Evolutionary conservation across 345 rosid genomes (phyloP).

Genomic region (Salix purpurea): DNA sequence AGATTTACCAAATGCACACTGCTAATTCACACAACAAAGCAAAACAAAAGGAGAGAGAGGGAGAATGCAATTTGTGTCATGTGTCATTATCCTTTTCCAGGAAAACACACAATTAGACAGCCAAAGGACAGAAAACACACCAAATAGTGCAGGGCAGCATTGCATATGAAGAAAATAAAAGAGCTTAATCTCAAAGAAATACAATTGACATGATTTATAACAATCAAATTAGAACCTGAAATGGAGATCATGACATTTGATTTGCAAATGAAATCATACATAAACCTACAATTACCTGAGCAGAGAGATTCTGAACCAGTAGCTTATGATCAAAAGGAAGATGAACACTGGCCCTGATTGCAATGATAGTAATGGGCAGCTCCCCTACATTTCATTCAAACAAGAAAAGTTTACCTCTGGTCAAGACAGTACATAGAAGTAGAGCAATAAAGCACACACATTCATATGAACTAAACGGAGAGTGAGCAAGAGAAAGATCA

Average conservation of each 20-base stretch:
- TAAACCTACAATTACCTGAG: slow-evolving; percentile 50
- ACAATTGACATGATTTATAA: neutral
- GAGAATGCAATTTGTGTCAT: neutral
- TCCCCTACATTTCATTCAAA: slow-evolving; percentile 48
- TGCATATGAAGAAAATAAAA: neutral
- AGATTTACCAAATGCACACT: neutral
- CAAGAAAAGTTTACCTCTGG: slow-evolving; percentile 2
- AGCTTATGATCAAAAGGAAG: slow-evolving; percentile 63
- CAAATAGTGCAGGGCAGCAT: neutral
- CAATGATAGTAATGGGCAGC: slow-evolving; percentile 51
- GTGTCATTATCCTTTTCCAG: neutral
- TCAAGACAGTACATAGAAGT: neutral
- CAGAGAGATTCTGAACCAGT: slow-evolving; percentile 80
- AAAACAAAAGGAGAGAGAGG: neutral
- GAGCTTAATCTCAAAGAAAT: neutral
- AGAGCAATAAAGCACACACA: neutral
- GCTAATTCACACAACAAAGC: neutral
- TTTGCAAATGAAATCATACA: neutral
- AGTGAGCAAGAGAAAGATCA: neutral
- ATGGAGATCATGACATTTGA: neutral
- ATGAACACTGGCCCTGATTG: slow-evolving; percentile 75
- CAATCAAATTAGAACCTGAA: neutral
- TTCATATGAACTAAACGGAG: neutral
- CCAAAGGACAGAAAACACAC: neutral
- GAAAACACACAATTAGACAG: neutral